Conservation (phyloP, 2,329 filamentous ascomycete species). For the Aureobasidium sp. region DNA sequence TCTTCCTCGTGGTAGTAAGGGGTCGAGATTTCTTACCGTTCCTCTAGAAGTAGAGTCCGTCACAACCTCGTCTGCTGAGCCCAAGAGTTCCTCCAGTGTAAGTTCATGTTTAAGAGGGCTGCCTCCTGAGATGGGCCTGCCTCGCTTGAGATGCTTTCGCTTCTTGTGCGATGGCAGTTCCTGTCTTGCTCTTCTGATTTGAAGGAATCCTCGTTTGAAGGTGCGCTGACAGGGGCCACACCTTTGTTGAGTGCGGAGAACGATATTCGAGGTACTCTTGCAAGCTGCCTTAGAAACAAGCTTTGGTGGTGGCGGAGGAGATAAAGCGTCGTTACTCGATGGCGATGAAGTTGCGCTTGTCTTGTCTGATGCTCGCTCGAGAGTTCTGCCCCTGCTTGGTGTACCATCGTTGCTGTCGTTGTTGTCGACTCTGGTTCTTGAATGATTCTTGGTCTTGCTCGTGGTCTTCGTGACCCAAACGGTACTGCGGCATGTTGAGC, state of each 20-base stretch:
- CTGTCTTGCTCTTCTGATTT: neutral
- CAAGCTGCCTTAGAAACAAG: neutral
- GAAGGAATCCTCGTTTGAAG: neutral
- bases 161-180: neutral
- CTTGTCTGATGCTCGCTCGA: neutral
- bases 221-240: neutral
- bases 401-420: neutral
- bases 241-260: neutral
- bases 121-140: neutral
- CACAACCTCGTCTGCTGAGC: neutral
- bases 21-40: neutral
- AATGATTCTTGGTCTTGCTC: neutral
- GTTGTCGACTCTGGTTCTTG: neutral
- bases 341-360: neutral
- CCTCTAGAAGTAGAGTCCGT: neutral
- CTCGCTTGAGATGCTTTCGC: neutral
- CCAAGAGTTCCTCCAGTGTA: neutral
- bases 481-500: constrained; percentile 2
- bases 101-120: neutral
- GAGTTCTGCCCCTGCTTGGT: neutral
- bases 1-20: neutral
- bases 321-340: neutral
- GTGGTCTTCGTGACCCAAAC: neutral
- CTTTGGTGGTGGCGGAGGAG: neutral
- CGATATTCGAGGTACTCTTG: neutral